A percentile compares a stretch with the other conserved stretches of the same genome.
These are phyloP conservation scores for Pseudonitzschia delicatissima DNA, from an alignment of 108 stramenopile species.

Conservation along the genomic window DNA sequence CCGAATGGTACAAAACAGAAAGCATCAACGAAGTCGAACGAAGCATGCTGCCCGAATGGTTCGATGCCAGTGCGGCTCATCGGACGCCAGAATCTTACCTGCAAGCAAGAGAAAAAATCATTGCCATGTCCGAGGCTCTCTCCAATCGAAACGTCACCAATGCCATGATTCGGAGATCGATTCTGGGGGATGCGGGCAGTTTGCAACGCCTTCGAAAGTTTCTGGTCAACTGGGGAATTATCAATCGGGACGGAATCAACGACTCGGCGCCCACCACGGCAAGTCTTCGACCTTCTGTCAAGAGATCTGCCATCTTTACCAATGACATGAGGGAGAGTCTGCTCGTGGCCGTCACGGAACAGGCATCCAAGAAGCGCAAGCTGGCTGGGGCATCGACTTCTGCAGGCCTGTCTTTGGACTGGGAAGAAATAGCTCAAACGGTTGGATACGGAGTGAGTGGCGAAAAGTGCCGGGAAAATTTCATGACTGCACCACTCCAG, in stretches of 20 bases:
- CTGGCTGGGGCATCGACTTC: not conserved
- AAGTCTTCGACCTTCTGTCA: constrained; percentile 37
- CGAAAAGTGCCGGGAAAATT: constrained; percentile 63
- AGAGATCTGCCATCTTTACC: constrained; percentile 28
- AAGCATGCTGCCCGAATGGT: constrained; percentile 80
- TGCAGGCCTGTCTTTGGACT: constrained; percentile 36
- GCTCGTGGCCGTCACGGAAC: constrained; percentile 36
- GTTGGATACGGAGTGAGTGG: constrained; percentile 55
- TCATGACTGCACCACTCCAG: constrained; percentile 43
- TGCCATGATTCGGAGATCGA: constrained; percentile 60
- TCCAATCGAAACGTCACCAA: constrained; percentile 60
- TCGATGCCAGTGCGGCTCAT: constrained; percentile 72
- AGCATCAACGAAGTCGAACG: constrained; percentile 65
- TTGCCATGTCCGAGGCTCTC: constrained; percentile 52
- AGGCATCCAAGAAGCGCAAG: constrained; percentile 38
- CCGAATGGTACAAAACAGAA: constrained; percentile 72
- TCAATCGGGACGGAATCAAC: constrained; percentile 67
- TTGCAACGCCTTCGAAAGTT: constrained; percentile 67
- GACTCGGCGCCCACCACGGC: constrained; percentile 75
- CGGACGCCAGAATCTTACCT: constrained; percentile 63
- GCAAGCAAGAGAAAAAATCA: constrained; percentile 53
- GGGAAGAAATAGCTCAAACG: constrained; percentile 58
- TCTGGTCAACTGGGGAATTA: constrained; percentile 57
- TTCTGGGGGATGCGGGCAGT: constrained; percentile 82
- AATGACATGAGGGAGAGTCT: constrained; percentile 21